Conservation (phyloP, 106 monocot genomes). For the Hemerocallis citrina region DNA sequence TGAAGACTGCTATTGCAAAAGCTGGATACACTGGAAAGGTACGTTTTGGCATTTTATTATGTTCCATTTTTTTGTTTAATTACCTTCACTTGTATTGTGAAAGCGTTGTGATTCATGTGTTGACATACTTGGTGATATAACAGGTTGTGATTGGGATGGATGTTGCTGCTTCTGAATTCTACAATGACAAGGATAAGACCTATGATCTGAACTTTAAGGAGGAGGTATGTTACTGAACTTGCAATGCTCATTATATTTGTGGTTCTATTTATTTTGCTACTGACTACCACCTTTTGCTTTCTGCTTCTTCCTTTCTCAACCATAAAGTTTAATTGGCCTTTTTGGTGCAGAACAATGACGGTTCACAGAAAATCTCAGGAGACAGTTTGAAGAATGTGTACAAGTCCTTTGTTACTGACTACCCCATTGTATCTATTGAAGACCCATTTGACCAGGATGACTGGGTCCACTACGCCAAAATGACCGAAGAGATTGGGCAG, state of each 20-base stretch:
- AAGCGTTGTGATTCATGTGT: slow-evolving; percentile 3
- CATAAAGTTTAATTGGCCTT: not conserved
- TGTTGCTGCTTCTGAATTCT: slow-evolving; percentile 97
- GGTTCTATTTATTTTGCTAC: not conserved
- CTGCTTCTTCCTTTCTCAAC: not conserved
- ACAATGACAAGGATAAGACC: slow-evolving; percentile 71
- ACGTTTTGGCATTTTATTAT: not conserved
- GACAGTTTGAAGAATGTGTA: slow-evolving; percentile 76
- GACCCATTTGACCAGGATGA: slow-evolving; percentile 99
- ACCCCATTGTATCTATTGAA: slow-evolving; percentile 93
- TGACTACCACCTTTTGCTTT: not conserved
- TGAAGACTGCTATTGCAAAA: slow-evolving; percentile 81
- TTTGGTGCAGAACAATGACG: slow-evolving; percentile 79
- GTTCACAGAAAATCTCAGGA: slow-evolving; percentile 95
- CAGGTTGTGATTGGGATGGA: slow-evolving; percentile 99
- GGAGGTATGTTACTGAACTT: slow-evolving; percentile 73
- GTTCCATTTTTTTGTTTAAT: not conserved
- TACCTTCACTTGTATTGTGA: not conserved
- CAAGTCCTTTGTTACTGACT: slow-evolving; percentile 87
- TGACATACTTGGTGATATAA: too few species aligned
- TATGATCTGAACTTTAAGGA: slow-evolving; percentile 93
- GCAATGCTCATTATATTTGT: not conserved
- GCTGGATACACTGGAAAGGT: slow-evolving; percentile 77
- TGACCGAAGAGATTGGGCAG: slow-evolving; percentile 82
- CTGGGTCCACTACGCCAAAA: slow-evolving; percentile 77